Evolutionary conservation across 805 yeast species (phyloP).

Genomic region (Ogataea glucozyma): DNA sequence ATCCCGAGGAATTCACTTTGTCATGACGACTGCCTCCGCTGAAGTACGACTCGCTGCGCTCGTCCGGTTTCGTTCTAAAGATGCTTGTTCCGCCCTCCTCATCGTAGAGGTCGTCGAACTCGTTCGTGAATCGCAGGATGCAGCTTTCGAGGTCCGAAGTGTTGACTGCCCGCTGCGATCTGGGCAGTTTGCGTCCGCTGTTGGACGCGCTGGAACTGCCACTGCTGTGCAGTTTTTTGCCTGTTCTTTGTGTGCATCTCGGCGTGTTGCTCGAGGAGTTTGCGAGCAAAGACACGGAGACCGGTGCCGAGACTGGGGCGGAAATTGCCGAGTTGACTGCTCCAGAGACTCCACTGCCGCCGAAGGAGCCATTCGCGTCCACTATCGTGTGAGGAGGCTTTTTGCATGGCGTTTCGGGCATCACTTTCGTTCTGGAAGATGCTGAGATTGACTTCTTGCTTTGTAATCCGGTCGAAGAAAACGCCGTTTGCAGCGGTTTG

Average conservation of each 20-base stretch:
- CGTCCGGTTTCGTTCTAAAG: too few species aligned
- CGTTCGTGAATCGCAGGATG: slow-evolving; percentile 40
- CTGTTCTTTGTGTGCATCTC: slow-evolving; percentile 11
- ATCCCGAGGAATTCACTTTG: too few species aligned
- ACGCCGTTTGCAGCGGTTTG: slow-evolving; percentile 84
- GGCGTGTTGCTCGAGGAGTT: slow-evolving; percentile 15
- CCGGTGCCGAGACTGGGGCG: slow-evolving; percentile 8
- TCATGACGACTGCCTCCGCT: too few species aligned
- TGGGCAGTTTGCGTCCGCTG: slow-evolving; percentile 21
- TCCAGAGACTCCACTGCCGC: slow-evolving; percentile 23
- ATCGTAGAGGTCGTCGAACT: slow-evolving; percentile 40
- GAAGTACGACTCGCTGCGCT: too few species aligned
- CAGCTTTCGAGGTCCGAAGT: slow-evolving; percentile 44
- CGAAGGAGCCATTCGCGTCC: slow-evolving; percentile 31
- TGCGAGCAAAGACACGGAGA: too few species aligned
- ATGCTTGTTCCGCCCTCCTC: slow-evolving; percentile 31
- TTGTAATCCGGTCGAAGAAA: slow-evolving; percentile 70
- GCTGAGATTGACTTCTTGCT: slow-evolving; percentile 53
- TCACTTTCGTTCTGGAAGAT: slow-evolving; percentile 36
- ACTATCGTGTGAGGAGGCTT: slow-evolving; percentile 38
- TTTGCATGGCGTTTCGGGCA: slow-evolving; percentile 70
- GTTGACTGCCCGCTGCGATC: slow-evolving; percentile 35
- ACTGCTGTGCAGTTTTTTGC: slow-evolving; percentile 11
- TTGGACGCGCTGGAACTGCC: slow-evolving; percentile 14
- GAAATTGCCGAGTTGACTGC: too few species aligned